These are phyloP conservation scores for Exophiala viscosa DNA, from an alignment of 2,329 filamentous ascomycete genomes.

Conservation along the genomic window DNA sequence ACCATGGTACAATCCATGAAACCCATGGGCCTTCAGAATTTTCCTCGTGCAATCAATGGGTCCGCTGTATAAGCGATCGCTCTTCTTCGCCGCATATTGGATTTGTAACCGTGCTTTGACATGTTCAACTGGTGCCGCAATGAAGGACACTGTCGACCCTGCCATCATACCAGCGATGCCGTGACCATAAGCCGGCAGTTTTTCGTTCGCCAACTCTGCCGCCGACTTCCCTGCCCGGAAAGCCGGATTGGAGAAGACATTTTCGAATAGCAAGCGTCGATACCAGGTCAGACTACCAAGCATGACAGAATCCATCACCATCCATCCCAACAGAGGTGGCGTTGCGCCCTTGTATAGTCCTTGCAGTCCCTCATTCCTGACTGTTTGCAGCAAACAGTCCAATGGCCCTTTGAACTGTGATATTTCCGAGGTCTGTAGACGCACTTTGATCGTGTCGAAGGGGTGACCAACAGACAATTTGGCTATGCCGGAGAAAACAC, in stretches of 20 bases:
- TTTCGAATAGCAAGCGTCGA: slow-evolving; percentile 74
- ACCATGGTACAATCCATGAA: slow-evolving; percentile 80
- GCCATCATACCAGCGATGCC: slow-evolving; percentile 83
- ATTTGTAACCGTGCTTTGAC: slow-evolving; percentile 91
- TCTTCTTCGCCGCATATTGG: slow-evolving; percentile 80
- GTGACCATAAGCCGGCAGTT: slow-evolving; percentile 73
- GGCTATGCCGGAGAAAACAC: slow-evolving; percentile 90
- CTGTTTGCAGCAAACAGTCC: slow-evolving; percentile 78
- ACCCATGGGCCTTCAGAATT: slow-evolving; percentile 60
- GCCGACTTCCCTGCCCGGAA: slow-evolving; percentile 35
- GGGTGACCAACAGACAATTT: slow-evolving; percentile 61
- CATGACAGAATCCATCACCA: slow-evolving; percentile 96
- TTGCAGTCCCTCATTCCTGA: slow-evolving; percentile 76
- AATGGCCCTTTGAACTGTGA: slow-evolving; percentile 79
- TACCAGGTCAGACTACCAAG: slow-evolving; percentile 88
- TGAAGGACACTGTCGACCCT: slow-evolving; percentile 84
- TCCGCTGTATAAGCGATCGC: slow-evolving; percentile 74
- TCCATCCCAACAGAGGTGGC: slow-evolving; percentile 91
- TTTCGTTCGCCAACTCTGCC: slow-evolving; percentile 22
- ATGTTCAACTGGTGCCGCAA: slow-evolving; percentile 92
- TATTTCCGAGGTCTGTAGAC: slow-evolving; percentile 77
- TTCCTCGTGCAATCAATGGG: slow-evolving; percentile 79
- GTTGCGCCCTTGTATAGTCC: slow-evolving; percentile 94
- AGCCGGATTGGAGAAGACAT: slow-evolving; percentile 63
- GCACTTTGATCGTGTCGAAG: slow-evolving; percentile 96